Evolutionary conservation across 2,329 filamentous ascomycete genomes (phyloP), one percentile per base, ranked within the genome.

Genomic region (Simplicillium sp.): DNA sequence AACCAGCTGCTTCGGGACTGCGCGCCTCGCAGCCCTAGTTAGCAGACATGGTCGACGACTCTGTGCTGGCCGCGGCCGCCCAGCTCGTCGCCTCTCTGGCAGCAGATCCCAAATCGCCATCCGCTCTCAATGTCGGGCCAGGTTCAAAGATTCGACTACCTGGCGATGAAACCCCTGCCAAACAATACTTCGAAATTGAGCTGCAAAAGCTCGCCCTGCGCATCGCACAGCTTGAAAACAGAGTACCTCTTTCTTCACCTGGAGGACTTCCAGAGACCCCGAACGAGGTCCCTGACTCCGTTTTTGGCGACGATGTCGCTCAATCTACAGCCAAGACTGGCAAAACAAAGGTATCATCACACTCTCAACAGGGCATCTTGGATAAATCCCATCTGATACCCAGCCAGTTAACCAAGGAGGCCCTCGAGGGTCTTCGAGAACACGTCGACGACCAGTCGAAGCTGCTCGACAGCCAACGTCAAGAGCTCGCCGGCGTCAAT

Each of bases 361-460:
- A 58, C 44, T 64, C 61, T 44, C 53, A 55, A 44, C 54, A 61
- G 59, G 60, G 61, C 63, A 61, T 53, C 56, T 59, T 54, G 56
- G 60, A 58, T 50, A 54, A 52, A 56, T 59, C 59, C 47, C 52
- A 52, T 52, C 43, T 56, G 52, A 47, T 56, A 44, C 50, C 54
- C 51, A 55, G 68, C 63, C 67, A 77, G 54, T 75, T 86, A 54
- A 86, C 81, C 52, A 84, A 88, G 57, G 83, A 90, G 65, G 85
- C 90, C 59, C 82, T 94, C 52, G 81, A 83, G 61, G 84, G 86
- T 48, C 73, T 96, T 50, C 83, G 84, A 54, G 88, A 95, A 54
- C 87, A 95, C 64, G 84, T 97, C 48, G 86, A 94, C 58, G 87
- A 89, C 59, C 88, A 97, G 67, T 89, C 89, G 43, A 88, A 94